Conservation (phyloP, 495 filamentous ascomycete genomes). For the Neurospora terricola region DNA sequence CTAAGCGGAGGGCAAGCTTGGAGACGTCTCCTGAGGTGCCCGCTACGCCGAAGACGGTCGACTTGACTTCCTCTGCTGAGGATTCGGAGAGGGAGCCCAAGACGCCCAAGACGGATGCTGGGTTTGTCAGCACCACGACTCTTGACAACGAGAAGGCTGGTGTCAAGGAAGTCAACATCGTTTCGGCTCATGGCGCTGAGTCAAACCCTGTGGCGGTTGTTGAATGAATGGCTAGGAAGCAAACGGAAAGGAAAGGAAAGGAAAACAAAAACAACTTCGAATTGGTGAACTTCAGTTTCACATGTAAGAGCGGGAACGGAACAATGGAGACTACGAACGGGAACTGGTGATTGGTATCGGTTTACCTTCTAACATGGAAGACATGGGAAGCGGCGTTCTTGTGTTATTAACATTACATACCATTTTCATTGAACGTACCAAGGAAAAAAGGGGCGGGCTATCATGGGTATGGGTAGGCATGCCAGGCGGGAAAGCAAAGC, state of each 20-base stretch:
- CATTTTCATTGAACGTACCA: background rate
- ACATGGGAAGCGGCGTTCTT: background rate
- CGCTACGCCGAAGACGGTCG: constrained; percentile 9
- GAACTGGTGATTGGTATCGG: background rate
- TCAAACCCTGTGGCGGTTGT: constrained; percentile 1
- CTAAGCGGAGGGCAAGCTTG: background rate
- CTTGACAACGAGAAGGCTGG: background rate
- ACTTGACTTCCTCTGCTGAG: constrained; percentile 17
- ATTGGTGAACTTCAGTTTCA: background rate
- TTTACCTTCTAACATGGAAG: background rate
- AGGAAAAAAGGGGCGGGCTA: background rate
- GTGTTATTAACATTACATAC: background rate
- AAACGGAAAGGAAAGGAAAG: background rate
- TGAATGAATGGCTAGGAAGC: background rate
- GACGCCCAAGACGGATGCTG: constrained; percentile 19
- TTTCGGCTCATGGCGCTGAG: background rate
- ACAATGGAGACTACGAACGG: background rate
- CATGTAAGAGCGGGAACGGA: background rate
- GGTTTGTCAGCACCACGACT: background rate
- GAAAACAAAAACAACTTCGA: background rate
- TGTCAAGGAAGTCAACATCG: constrained; percentile 7
- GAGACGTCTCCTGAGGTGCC: constrained; percentile 5
- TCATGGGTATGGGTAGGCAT: background rate
- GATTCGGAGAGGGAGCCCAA: constrained; percentile 22
- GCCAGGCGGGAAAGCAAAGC: background rate